Conservation (phyloP, 129 eudicot genomes). For the Heracleum sosnowskyi region DNA sequence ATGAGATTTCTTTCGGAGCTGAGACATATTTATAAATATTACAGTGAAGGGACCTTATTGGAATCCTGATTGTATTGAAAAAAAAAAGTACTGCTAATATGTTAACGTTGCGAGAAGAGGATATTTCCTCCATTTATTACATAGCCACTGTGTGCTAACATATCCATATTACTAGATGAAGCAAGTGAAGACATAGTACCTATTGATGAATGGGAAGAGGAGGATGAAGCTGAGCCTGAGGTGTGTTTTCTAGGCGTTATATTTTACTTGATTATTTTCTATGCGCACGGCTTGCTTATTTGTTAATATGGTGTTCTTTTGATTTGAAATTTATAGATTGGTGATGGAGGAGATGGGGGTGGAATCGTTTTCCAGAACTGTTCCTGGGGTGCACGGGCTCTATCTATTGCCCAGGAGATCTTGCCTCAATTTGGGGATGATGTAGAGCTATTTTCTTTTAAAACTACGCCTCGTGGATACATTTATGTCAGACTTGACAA, state of each 20-base stretch:
- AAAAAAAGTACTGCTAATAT: too few relatives aligned
- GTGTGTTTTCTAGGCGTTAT: slow-evolving; percentile 17
- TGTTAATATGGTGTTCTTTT: slow-evolving; percentile 1
- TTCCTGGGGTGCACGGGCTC: slow-evolving; percentile 68
- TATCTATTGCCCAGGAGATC: slow-evolving; percentile 63
- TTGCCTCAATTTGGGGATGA: slow-evolving; percentile 60
- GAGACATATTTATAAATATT: too few relatives aligned
- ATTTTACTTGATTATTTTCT: background rate
- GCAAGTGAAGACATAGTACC: slow-evolving; percentile 48
- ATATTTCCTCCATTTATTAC: background rate
- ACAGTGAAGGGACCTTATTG: background rate
- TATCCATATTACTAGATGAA: slow-evolving; percentile 34
- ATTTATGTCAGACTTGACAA: slow-evolving; percentile 83
- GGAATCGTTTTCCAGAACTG: slow-evolving; percentile 64
- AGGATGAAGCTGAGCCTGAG: slow-evolving; percentile 86
- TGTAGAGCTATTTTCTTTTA: slow-evolving; percentile 65
- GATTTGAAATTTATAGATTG: slow-evolving; percentile 35
- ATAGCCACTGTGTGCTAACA: background rate
- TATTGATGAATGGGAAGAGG: slow-evolving; percentile 78
- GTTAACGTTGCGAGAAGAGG: background rate
- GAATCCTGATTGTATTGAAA: background rate
- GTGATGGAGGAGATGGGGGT: slow-evolving; percentile 91
- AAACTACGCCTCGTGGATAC: slow-evolving; percentile 75
- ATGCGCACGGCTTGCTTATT: background rate
- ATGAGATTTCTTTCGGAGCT: too few relatives aligned